phyloP scores from a whole-genome alignment of 163 green algal species.

The Chlamydomonas reinhardtii region DNA sequence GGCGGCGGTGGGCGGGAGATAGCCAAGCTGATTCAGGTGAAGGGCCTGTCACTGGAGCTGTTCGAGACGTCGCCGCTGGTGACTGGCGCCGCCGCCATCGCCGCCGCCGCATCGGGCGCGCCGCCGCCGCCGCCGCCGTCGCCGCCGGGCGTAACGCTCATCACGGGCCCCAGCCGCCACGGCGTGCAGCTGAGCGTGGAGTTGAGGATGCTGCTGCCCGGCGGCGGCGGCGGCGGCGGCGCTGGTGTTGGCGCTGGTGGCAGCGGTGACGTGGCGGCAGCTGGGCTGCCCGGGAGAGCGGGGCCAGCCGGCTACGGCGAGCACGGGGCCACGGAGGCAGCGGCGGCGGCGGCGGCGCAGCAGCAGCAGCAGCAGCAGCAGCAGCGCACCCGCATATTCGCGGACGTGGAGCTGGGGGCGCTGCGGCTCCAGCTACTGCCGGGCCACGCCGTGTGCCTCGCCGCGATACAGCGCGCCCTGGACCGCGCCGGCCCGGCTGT shows the following conservation, averaged over 20 bases:
- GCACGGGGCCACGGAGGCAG: too few species aligned
- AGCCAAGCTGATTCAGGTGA: conserved; percentile 34
- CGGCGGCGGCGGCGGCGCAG: too few species aligned
- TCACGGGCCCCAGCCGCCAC: conserved; percentile 35
- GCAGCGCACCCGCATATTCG: neutral
- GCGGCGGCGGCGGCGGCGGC: too few species aligned
- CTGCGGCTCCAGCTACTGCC: conserved; percentile 38
- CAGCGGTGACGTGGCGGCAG: too few species aligned
- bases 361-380: too few species aligned
- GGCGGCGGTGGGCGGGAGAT: conserved; percentile 12
- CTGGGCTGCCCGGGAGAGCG: too few species aligned
- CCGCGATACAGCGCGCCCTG: conserved; percentile 9
- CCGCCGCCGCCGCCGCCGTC: neutral
- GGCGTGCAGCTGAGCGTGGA: conserved; percentile 33
- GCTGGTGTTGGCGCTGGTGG: too few species aligned
- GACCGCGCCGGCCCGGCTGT: neutral
- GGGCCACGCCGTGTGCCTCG: conserved; percentile 26
- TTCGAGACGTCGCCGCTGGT: conserved; percentile 34
- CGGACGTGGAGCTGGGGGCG: conserved; percentile 23
- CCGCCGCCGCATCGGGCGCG: neutral
- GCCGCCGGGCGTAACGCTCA: conserved; percentile 7
- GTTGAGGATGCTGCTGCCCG: conserved; percentile 8
- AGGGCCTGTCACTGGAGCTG: conserved; percentile 36
- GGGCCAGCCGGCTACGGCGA: too few species aligned
- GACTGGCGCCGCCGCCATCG: neutral